Percentiles rank a stretch among this genome's conserved stretches.
These are phyloP conservation scores for Aureobasidium sp. DNA, from an alignment of 2,329 filamentous ascomycete genomes.

Conservation along the genomic window DNA sequence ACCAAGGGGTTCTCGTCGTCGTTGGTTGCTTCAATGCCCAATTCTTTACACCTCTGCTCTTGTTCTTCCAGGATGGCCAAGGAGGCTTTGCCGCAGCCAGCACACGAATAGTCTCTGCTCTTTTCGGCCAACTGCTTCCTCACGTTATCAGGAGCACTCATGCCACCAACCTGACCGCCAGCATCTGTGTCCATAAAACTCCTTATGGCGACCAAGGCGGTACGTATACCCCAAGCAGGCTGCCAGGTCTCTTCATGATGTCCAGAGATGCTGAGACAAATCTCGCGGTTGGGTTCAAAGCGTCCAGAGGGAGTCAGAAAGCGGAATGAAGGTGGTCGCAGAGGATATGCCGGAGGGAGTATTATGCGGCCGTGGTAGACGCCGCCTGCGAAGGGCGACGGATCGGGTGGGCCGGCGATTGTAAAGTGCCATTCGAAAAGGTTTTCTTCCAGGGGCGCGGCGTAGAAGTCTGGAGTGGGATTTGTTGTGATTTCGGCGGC, in stretches of 20 bases:
- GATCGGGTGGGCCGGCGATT: conserved; percentile 74
- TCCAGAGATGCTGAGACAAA: conserved; percentile 86
- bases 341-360: conserved; percentile 80
- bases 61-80: conserved; percentile 66
- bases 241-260: conserved; percentile 99
- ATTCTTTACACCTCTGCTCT: conserved; percentile 49
- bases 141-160: conserved; percentile 66
- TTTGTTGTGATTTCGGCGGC: conserved; percentile 74
- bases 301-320: conserved; percentile 87
- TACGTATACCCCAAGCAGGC: conserved; percentile 93
- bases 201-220: conserved; percentile 70
- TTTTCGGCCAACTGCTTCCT: conserved; percentile 62
- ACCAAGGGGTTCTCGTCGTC: conserved; percentile 44
- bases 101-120: conserved; percentile 61
- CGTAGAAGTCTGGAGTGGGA: conserved; percentile 79
- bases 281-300: conserved; percentile 95
- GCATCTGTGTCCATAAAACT: conserved; percentile 91
- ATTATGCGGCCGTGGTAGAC: conserved; percentile 95
- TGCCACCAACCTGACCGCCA: conserved; percentile 79
- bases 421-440: conserved; percentile 99
- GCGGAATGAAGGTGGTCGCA: conserved; percentile 89
- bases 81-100: conserved; percentile 63
- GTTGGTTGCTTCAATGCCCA: conserved; percentile 34
- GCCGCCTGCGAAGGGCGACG: conserved; percentile 69
- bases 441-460: conserved; percentile 84